Conservation (phyloP, 129 eudicot species). For the Smallanthus sonchifolius region DNA sequence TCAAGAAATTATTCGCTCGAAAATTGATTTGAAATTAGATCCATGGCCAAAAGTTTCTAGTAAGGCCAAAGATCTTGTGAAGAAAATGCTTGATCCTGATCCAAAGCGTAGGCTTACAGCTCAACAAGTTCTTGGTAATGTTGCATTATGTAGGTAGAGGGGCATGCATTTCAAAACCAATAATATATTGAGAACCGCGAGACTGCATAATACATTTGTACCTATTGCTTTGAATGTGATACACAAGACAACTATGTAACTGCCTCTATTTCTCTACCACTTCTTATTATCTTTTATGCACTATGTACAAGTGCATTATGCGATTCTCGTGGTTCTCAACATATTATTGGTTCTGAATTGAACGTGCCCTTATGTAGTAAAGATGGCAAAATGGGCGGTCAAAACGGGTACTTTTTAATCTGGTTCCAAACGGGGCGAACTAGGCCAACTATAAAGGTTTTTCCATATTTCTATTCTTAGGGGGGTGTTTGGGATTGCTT, state of each 20-base stretch:
- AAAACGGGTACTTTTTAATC: background rate
- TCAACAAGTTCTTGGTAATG: slow-evolving; percentile 78
- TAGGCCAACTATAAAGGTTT: background rate
- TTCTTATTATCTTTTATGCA: too few species aligned
- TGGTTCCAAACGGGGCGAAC: background rate
- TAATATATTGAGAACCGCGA: too few species aligned
- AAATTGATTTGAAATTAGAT: slow-evolving; percentile 58
- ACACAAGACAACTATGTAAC: too few species aligned
- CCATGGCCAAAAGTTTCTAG: slow-evolving; percentile 97
- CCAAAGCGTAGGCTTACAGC: slow-evolving; percentile 78
- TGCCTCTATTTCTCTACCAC: too few species aligned
- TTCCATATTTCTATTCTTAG: background rate
- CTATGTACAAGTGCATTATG: too few species aligned
- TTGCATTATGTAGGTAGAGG: background rate
- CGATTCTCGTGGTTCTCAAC: too few species aligned
- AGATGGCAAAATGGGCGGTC: background rate
- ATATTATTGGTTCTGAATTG: too few species aligned
- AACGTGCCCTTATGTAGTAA: background rate
- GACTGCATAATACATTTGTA: too few species aligned
- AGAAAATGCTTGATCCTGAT: slow-evolving; percentile 93
- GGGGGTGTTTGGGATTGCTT: too few species aligned
- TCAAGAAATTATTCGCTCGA: slow-evolving; percentile 75
- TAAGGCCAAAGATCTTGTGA: slow-evolving; percentile 88
- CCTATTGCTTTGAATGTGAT: too few species aligned
- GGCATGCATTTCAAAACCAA: too few species aligned